phyloP scores from a whole-genome alignment of 2,329 filamentous ascomycete species.

The Coleophoma cylindrospora region DNA sequence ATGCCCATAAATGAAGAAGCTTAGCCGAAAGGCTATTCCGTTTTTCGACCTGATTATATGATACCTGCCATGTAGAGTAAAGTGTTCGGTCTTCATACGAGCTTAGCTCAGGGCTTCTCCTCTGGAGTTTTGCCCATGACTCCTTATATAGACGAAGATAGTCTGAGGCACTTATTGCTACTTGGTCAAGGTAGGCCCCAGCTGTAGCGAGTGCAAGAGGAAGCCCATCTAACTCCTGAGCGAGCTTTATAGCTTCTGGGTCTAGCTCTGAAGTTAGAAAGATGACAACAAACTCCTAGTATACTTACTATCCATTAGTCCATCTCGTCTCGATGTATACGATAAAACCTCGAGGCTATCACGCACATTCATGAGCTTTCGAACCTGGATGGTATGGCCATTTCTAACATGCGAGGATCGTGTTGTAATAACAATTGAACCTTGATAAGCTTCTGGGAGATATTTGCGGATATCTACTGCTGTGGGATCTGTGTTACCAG shows the following conservation, averaged over 20 bases:
- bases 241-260: conserved; percentile 5
- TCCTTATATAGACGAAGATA: conserved; percentile 35
- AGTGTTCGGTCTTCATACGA: conserved; percentile 32
- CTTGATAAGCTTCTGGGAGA: conserved; percentile 6
- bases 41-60: conserved; percentile 30
- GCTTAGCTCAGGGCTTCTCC: conserved; percentile 27
- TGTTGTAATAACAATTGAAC: conserved; percentile 15
- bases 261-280: conserved; percentile 2
- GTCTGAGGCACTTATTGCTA: conserved; percentile 32
- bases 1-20: conserved; percentile 36
- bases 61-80: conserved; percentile 34
- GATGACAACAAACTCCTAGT: neutral
- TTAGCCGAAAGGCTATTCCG: conserved; percentile 19
- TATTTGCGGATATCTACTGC: conserved; percentile 5
- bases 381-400: conserved; percentile 3
- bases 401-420: conserved; percentile 8
- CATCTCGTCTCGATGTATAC: conserved; percentile 2
- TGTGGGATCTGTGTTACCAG: conserved; percentile 2
- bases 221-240: conserved; percentile 31
- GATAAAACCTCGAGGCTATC: conserved; percentile 7
- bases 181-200: conserved; percentile 35
- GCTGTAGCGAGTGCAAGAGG: conserved; percentile 41
- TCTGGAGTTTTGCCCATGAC: conserved; percentile 31
- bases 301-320: conserved; percentile 4
- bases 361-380: neutral